Percentiles rank a stretch among this genome's conserved stretches.
Conservation (phyloP, 2,329 filamentous ascomycete species). For the Colletotrichum siamense region DNA sequence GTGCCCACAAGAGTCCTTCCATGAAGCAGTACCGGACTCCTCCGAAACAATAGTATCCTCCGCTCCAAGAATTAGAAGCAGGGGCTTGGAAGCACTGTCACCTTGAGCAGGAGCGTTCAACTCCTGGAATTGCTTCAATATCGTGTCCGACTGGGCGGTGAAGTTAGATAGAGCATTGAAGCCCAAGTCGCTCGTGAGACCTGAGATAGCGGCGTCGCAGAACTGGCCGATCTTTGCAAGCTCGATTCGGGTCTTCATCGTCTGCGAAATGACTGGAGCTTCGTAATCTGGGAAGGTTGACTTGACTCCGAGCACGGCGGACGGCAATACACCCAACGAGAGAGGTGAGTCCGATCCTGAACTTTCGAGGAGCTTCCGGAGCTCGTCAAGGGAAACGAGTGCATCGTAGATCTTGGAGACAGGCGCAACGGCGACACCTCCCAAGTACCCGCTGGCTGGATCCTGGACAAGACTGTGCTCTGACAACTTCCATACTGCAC, state of each 20-base stretch:
- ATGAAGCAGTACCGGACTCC: background rate
- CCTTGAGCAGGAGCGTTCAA: background rate
- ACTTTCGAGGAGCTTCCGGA: background rate
- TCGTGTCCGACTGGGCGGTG: background rate
- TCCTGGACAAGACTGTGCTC: background rate
- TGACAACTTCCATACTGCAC: background rate
- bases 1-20: background rate
- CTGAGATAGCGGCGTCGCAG: background rate
- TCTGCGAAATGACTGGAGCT: background rate
- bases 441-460: background rate
- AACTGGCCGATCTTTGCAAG: background rate
- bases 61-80: background rate
- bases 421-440: background rate
- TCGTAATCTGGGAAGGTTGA: background rate
- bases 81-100: background rate
- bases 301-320: background rate
- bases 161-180: background rate
- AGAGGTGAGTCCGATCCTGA: background rate
- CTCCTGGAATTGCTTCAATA: background rate
- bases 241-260: background rate
- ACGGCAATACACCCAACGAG: background rate
- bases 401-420: background rate
- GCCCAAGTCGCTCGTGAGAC: background rate
- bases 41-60: background rate
- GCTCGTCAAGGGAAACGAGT: background rate